Evolutionary conservation across 2,329 filamentous ascomycete species (phyloP), one percentile per base, ranked within the genome.

Genomic region (Sporothrix schenckii): DNA sequence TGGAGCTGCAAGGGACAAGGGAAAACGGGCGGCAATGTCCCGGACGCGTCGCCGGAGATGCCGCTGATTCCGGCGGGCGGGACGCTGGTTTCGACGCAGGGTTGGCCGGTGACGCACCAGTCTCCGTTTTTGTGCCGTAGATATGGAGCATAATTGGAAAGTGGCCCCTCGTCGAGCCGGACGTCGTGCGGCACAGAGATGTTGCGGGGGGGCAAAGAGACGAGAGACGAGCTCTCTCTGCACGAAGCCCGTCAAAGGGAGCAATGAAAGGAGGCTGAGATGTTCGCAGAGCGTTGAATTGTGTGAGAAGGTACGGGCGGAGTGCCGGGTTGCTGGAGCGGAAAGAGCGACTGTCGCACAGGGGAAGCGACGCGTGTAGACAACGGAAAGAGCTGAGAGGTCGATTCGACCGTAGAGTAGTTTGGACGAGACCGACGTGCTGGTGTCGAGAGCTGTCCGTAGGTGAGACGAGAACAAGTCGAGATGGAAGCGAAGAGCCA

Each of bases 101-200:
- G 34, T 6, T 39, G 7, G 9, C 34, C 14, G 63, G 54, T 66
- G 6, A 21, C 16, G 58, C 77, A 83, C 82, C 82, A 79, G 79
- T 78, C 78, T 83, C 80, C 76, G 77, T 77, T 73, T 78, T 76
- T 76, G 78, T 78, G 76, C 78, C 80, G 80, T 82, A 76, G 77
- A 78, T 80, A 75, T 80, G 79, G 77, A 80, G 80, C 82, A 84
- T 84, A 80, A 77, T 83, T 82, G 78, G 78, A 76, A 75, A 71
- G 56, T 69, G 65, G 72, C 67, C 50, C 50, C 41, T 65, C 30
- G 61, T n/a, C 61, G 44, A 65, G 61, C 61, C 61, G 14, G n/a
- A 44, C 11, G 21, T 34, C 27, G 24, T 5, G 44, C 44, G 34
- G 21, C 58, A 47, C 39, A 16, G 58, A 47, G 58, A 39, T 44